Conservation (phyloP, 345 rosid species). For the Citrus maxima region DNA sequence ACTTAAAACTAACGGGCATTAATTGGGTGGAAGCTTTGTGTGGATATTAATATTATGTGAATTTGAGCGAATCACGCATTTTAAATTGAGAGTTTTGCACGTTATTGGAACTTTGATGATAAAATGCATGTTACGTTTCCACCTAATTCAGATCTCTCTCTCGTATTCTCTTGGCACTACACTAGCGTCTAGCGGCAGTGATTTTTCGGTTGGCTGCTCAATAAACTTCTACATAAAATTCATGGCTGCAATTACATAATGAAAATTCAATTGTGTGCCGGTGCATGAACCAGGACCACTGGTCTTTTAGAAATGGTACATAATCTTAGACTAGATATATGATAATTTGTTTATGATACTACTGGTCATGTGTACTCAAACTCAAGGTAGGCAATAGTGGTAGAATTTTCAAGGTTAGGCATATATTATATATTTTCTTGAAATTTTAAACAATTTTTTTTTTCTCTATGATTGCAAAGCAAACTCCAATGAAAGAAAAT, state of each 20-base stretch:
- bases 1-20: not conserved
- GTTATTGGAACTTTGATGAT: not conserved
- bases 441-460: not conserved
- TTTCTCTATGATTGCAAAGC: not conserved
- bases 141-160: slow-evolving; percentile 1
- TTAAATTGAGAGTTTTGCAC: slow-evolving; percentile 13
- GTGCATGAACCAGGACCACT: slow-evolving; percentile 9
- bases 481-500: not conserved
- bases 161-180: not conserved
- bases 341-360: not conserved
- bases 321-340: not conserved
- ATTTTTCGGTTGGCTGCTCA: not conserved
- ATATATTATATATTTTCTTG: not conserved
- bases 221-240: not conserved
- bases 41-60: not conserved
- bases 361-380: not conserved
- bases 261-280: not conserved
- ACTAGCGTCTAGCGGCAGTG: not conserved
- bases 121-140: not conserved
- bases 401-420: slow-evolving; percentile 7
- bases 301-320: not conserved
- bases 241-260: not conserved
- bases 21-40: not conserved
- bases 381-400: slow-evolving; percentile 2
- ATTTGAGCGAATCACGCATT: slow-evolving; percentile 11